These are phyloP conservation scores for Cymbopogon flexuosus DNA, from an alignment of 202 grass and related monocot species.

Conservation along the genomic window DNA sequence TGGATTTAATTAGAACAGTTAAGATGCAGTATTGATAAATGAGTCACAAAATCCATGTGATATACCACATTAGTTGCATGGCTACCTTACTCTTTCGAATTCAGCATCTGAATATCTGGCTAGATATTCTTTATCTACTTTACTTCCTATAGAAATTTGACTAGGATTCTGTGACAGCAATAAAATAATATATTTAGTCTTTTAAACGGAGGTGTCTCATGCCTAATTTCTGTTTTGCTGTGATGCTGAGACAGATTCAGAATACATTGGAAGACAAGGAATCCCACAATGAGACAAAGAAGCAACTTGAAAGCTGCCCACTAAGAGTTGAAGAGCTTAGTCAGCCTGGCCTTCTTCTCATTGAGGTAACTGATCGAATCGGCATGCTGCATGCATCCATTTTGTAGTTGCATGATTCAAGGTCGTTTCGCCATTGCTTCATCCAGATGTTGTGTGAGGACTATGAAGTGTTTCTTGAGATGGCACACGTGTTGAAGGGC, in stretches of 20 bases:
- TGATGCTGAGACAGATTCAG: conserved; percentile 10
- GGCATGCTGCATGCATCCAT: background rate
- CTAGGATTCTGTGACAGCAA: background rate
- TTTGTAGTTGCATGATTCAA: background rate
- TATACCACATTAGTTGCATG: background rate
- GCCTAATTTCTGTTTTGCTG: background rate
- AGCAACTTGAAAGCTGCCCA: conserved; percentile 38
- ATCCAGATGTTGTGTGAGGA: conserved; percentile 55
- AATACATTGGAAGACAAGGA: background rate
- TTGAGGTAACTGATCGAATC: conserved; percentile 40
- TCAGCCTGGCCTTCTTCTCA: conserved; percentile 50
- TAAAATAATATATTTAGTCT: background rate
- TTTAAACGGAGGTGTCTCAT: background rate
- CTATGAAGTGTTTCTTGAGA: conserved; percentile 49
- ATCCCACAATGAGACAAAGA: conserved; percentile 2
- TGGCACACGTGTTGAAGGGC: conserved; percentile 36
- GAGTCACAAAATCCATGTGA: background rate
- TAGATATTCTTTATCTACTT: background rate
- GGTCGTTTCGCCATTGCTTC: background rate
- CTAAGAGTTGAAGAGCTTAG: conserved; percentile 62
- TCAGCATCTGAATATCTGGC: background rate
- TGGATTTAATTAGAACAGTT: background rate
- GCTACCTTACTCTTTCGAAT: background rate
- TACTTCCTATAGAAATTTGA: background rate
- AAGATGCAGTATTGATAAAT: background rate